phyloP scores from a whole-genome alignment of 1,284 basidiomycete genomes.

The Pholiota adiposa region DNA sequence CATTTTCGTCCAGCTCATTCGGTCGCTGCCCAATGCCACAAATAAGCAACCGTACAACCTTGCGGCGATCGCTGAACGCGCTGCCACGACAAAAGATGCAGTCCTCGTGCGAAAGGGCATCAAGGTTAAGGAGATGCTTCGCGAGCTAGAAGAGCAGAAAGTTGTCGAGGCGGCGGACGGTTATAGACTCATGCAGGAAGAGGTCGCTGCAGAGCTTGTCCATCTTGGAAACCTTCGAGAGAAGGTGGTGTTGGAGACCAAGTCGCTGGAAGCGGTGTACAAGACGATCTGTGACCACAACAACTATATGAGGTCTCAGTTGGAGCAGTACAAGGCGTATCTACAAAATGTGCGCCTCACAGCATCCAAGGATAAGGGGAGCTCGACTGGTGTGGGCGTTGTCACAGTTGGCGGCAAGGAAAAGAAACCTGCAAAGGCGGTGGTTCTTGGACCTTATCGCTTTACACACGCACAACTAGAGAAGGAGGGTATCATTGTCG shows the following conservation, averaged over 20 bases:
- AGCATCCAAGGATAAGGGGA: conserved; percentile 84
- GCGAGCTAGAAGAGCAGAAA: conserved; percentile 92
- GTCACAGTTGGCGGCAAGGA: conserved; percentile 97
- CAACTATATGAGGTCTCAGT: conserved; percentile 93
- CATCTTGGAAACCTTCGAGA: conserved; percentile 97
- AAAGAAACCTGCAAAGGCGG: conserved; percentile 87
- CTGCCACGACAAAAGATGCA: conserved; percentile 96
- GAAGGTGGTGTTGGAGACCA: conserved; percentile 93
- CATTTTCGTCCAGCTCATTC: conserved; percentile 96
- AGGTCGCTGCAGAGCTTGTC: conserved; percentile 92
- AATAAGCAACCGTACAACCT: conserved; percentile 92
- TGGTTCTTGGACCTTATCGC: conserved; percentile 91
- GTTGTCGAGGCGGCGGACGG: conserved; percentile 85
- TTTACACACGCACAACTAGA: conserved; percentile 98
- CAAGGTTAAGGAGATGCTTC: conserved; percentile 98
- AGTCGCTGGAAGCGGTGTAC: conserved; percentile 94
- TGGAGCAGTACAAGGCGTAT: conserved; percentile 99
- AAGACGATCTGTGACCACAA: conserved; percentile 99
- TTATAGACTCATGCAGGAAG: conserved; percentile 95
- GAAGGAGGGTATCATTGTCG: conserved; percentile 99
- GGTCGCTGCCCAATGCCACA: conserved; percentile 86
- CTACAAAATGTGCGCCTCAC: conserved; percentile 96
- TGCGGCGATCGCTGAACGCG: conserved; percentile 88
- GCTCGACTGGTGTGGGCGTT: conserved; percentile 89
- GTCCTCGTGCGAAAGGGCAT: conserved; percentile 95